Base-by-base conservation (phyloP, 2,329 filamentous ascomycete genomes). In the Cytospora schulzeri region DNA sequence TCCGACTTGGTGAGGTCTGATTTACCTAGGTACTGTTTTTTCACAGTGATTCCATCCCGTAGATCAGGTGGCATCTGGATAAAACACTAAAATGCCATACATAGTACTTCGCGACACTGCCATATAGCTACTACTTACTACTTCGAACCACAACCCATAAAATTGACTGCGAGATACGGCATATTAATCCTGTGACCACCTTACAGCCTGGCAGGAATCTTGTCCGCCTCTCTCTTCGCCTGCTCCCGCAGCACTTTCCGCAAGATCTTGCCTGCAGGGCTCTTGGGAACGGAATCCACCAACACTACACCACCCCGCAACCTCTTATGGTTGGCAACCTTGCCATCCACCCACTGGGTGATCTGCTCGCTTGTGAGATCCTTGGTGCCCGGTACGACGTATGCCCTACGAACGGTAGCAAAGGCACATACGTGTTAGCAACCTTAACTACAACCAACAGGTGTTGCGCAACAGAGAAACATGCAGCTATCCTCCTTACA, bases 211-310 rank as follows among this genome's bases (percentile, higher is more conserved):
- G 72, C 73, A 12, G 33, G 12, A 35, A 35, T 12, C 14, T 35
- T 35, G 33, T 35, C 17, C 56, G 17, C 66, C 66, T 69, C 59
- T 58, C 73, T 71, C 70, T 73, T 75, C 4, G 78, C 77, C 70
- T 75, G 71, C 57, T 85, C 79, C 67, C 79, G 82, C 70, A 89
- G 73, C 8, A 88, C 73, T 29, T 85, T 78, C 57, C 85, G 81
- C 70, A 90, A 73, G 61, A 89, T 85, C 79, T 90, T 89, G 3
- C 87, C 87, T 66, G 82, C 84, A 1, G 85, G 81, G 70, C 84
- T 87, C 78, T 89, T 89, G 2, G 87, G 87, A 29, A 90, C 83
- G 64, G 79, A 80, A 26, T 82, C 78, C 17, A 85, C 74, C 69
- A 87, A 86, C 61, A 76, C 66, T 1, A 78, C 72, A 28, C 76